A percentile compares a stretch with the other conserved stretches of the same genome.
phyloP scores from a whole-genome alignment of 73 alveolate genomes.

The Tetrahymena thermophila region DNA sequence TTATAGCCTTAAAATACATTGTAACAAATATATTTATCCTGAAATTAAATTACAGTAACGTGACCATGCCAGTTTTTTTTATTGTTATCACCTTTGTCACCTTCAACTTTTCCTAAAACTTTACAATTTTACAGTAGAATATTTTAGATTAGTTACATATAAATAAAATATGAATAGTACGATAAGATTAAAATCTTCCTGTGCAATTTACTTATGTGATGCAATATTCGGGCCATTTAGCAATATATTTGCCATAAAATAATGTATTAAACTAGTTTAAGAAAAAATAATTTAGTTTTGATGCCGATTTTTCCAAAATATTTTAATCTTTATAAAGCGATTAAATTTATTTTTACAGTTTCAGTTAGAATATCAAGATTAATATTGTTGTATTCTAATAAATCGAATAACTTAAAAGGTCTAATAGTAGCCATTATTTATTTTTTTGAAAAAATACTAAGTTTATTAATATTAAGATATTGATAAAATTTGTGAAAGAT shows the following conservation, averaged over 20 bases:
- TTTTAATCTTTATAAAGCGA: too few species aligned
- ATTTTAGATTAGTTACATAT: too few species aligned
- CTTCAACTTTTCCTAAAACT: constrained; percentile 95
- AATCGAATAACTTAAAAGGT: constrained; percentile 80
- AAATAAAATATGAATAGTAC: not conserved
- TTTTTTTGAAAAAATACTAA: not conserved
- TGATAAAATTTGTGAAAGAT: not conserved
- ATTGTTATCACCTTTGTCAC: constrained; percentile 77
- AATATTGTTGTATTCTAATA: constrained; percentile 87
- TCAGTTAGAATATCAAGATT: constrained; percentile 91
- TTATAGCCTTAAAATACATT: constrained; percentile 68
- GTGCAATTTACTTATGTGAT: constrained; percentile 75
- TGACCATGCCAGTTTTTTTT: constrained; percentile 98
- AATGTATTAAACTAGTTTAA: constrained; percentile 57
- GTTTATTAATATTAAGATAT: not conserved
- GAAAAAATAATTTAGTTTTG: not conserved
- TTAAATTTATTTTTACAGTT: constrained; percentile 26
- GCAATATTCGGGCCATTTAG: constrained; percentile 92
- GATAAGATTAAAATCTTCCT: constrained; percentile 88
- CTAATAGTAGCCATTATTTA: constrained; percentile 23
- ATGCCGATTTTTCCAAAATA: not conserved
- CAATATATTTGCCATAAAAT: constrained; percentile 90
- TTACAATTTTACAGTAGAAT: not conserved
- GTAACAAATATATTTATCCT: not conserved
- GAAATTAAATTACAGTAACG: constrained; percentile 48